phyloP scores from a whole-genome alignment of 495 filamentous ascomycete genomes.

The Hyaloscypha variabilis region DNA sequence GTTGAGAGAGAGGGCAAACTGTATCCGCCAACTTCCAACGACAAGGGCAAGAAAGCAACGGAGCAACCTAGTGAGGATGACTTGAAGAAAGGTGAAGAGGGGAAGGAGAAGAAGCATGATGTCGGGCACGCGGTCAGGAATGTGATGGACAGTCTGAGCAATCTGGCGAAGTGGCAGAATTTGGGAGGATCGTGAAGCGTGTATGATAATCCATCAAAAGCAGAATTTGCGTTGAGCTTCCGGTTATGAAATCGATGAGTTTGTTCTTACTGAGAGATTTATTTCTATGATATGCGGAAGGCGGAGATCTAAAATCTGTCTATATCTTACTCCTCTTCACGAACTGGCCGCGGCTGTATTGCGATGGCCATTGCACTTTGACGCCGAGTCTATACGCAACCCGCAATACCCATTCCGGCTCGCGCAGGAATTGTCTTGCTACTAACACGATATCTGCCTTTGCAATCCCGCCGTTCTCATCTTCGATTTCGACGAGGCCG shows the following conservation, averaged over 20 bases:
- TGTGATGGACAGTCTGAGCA: background rate
- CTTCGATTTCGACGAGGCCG: slow-evolving; percentile 41
- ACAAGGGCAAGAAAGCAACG: too few species aligned
- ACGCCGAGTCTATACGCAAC: slow-evolving; percentile 64
- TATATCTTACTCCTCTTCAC: slow-evolving; percentile 25
- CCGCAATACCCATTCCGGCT: slow-evolving; percentile 67
- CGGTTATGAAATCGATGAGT: background rate
- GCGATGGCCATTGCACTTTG: slow-evolving; percentile 54
- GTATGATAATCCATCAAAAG: too few species aligned
- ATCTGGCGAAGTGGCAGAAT: slow-evolving; percentile 3
- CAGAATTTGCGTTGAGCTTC: background rate
- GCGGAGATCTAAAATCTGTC: background rate
- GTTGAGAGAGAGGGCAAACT: slow-evolving; percentile 60
- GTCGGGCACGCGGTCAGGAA: slow-evolving; percentile 2
- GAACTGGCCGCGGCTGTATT: slow-evolving; percentile 43
- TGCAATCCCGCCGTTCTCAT: slow-evolving; percentile 45
- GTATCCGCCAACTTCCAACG: slow-evolving; percentile 62
- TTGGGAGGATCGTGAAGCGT: background rate
- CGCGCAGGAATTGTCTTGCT: slow-evolving; percentile 65
- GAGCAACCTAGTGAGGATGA: slow-evolving; percentile 24
- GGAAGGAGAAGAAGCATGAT: background rate
- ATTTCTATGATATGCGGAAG: background rate
- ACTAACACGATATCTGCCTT: slow-evolving; percentile 65
- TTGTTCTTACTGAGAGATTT: background rate
- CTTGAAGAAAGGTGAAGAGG: slow-evolving; percentile 6